Conservation (phyloP, 768 basidiomycete genomes). For the Mycena amicta region DNA sequence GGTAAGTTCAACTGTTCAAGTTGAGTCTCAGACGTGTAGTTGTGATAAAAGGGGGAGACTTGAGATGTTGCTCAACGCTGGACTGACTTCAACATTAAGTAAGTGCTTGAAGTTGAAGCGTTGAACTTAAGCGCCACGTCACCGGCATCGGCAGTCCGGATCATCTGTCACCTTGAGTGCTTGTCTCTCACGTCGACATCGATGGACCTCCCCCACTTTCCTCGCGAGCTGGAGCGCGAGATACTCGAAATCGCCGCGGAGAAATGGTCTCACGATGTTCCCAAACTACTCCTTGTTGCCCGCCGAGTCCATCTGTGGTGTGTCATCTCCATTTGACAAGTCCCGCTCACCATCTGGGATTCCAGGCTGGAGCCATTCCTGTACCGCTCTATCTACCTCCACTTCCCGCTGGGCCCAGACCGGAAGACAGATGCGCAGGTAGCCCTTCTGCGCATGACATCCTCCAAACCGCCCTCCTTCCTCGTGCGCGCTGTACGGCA, state of each 20-base stretch:
- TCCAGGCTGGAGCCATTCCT: background rate
- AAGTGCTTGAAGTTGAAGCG: too few relatives aligned
- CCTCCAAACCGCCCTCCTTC: background rate
- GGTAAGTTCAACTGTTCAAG: too few relatives aligned
- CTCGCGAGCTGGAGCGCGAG: background rate
- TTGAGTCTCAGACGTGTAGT: too few relatives aligned
- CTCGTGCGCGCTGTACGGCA: background rate
- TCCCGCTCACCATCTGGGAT: background rate
- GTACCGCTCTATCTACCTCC: background rate
- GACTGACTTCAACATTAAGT: too few relatives aligned
- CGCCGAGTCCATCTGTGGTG: background rate
- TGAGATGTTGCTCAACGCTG: too few relatives aligned
- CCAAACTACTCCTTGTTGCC: background rate
- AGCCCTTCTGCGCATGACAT: background rate
- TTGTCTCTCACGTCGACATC: too few relatives aligned
- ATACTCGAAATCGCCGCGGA: background rate
- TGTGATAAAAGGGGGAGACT: too few relatives aligned
- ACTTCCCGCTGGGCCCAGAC: background rate
- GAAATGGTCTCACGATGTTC: background rate
- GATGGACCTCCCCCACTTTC: background rate
- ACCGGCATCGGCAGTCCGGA: too few relatives aligned
- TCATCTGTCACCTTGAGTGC: too few relatives aligned
- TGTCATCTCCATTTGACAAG: background rate
- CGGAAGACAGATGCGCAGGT: background rate
- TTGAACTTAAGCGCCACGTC: too few relatives aligned